phyloP scores from a whole-genome alignment of 2,329 filamentous ascomycete species.

The Drechslerella dactyloides region DNA sequence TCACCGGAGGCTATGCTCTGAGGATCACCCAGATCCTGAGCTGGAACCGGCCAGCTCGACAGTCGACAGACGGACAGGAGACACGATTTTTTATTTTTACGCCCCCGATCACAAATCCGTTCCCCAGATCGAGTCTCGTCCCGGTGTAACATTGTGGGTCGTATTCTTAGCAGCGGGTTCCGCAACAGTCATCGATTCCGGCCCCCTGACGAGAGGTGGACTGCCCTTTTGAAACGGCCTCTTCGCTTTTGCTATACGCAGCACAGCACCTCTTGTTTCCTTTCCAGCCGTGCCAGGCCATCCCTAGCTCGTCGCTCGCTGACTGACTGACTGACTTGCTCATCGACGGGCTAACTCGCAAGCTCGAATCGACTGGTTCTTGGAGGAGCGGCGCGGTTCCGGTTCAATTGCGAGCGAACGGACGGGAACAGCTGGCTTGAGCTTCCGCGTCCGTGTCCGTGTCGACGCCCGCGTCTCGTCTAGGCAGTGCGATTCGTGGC shows the following conservation, averaged over 20 bases:
- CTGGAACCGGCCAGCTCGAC: neutral
- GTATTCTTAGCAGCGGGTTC: slow-evolving; percentile 1
- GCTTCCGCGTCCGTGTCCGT: slow-evolving; percentile 9
- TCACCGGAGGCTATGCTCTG: neutral
- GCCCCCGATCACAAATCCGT: no score
- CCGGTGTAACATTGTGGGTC: neutral
- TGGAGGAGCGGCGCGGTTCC: no score
- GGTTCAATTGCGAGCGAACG: neutral
- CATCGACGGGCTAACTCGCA: no score
- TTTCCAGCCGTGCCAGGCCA: neutral
- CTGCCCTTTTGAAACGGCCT: neutral
- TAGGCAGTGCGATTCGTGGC: slow-evolving; percentile 41
- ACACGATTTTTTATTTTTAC: neutral
- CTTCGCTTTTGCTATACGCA: neutral
- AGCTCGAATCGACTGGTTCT: no score
- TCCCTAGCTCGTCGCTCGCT: neutral
- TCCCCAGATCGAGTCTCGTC: neutral
- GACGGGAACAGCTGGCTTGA: slow-evolving; percentile 1
- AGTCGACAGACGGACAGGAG: no score
- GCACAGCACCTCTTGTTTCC: no score
- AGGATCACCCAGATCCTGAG: slow-evolving; percentile 2
- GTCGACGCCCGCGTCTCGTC: slow-evolving; percentile 29
- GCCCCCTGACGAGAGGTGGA: neutral
- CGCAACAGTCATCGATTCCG: neutral
- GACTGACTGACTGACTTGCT: neutral